Conservation (phyloP, 2,329 filamentous ascomycete genomes). For the Xylariaceae sp. region DNA sequence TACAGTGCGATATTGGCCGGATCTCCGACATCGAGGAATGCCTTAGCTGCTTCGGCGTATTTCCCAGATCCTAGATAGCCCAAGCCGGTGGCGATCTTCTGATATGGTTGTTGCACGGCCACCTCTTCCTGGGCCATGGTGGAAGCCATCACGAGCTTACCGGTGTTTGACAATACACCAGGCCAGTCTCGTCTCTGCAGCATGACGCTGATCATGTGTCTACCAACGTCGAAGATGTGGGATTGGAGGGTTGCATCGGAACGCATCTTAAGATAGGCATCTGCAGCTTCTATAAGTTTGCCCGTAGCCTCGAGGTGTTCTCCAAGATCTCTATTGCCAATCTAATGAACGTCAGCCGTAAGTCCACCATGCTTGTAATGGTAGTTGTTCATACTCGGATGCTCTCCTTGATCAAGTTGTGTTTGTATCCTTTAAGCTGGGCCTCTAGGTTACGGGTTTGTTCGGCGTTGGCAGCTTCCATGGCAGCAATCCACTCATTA, state of each 20-base stretch:
- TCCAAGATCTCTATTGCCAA: conserved; percentile 91
- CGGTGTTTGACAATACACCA: conserved; percentile 55
- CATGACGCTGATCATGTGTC: conserved; percentile 71
- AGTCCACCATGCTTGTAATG: background rate
- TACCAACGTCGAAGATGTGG: conserved; percentile 78
- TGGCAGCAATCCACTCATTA: conserved; percentile 68
- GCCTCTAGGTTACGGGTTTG: conserved; percentile 75
- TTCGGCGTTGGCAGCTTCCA: conserved; percentile 60
- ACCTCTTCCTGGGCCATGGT: conserved; percentile 45
- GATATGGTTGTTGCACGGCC: conserved; percentile 45
- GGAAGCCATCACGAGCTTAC: conserved; percentile 59
- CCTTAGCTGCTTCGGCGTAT: conserved; percentile 61
- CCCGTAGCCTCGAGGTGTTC: conserved; percentile 77
- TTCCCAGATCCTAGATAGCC: conserved; percentile 44
- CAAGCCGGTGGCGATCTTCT: conserved; percentile 50
- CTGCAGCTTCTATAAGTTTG: conserved; percentile 66
- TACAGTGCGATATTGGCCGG: conserved; percentile 49
- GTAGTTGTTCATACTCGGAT: conserved; percentile 62
- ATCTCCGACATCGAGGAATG: conserved; percentile 64
- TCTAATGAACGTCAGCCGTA: conserved; percentile 47
- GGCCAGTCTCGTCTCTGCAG: conserved; percentile 77
- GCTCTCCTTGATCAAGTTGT: conserved; percentile 95
- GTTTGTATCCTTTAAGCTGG: conserved; percentile 89
- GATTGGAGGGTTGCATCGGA: conserved; percentile 80
- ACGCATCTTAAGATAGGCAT: conserved; percentile 81